Base-by-base conservation (phyloP, 768 basidiomycete species). In the Boletus vermiculosoides region DNA sequence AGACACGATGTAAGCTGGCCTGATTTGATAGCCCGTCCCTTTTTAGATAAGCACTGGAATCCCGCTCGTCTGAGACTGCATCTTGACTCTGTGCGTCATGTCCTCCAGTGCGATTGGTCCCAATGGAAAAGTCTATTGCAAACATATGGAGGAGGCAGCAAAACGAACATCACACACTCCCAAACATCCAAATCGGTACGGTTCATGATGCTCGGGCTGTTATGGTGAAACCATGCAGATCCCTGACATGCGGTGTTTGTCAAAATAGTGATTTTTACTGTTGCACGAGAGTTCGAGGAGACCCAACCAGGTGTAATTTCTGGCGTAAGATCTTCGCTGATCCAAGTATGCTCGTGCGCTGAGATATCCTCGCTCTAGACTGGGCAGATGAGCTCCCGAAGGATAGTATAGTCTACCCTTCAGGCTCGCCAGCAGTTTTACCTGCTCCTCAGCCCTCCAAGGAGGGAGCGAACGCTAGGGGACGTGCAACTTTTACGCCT, bases 1-100 rank as follows among this genome's bases (percentile, higher is more conserved):
- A 68, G 87, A 88, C 68, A 80, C 79, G 5, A 69, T 85, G 63
- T 90, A 55, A 55, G 40, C 8, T 13, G 22, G 6, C 15, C 31
- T 13, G 62, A 55, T 23, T 31, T 11, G 34, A 52, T 45, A 31
- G 20, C n/a, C 34, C 22, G 6, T 46, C 28, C n/a, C n/a, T 49
- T 16, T 47, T 66, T 68, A 67, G 63, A 65, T 67, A 68, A 70
- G 56, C 65, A 44, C 20, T 20, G 12, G 23, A 45, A 33, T 23
- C n/a, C n/a, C 25, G 18, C 36, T 41, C 10, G 11, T 11, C 13
- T 31, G 37, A 33, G 28, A 46, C 41, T 44, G 30, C 25, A 20
- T 34, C 20, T 33, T 18, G 15, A 41, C 54, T 23, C 30, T 51
- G 18, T 41, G n/a, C 36, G 10, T n/a, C 52, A 68, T 70, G 68